Evolutionary conservation across 768 basidiomycete species (phyloP), one percentile per base, ranked within the genome.

Genomic region (Wakefieldia striispora): DNA sequence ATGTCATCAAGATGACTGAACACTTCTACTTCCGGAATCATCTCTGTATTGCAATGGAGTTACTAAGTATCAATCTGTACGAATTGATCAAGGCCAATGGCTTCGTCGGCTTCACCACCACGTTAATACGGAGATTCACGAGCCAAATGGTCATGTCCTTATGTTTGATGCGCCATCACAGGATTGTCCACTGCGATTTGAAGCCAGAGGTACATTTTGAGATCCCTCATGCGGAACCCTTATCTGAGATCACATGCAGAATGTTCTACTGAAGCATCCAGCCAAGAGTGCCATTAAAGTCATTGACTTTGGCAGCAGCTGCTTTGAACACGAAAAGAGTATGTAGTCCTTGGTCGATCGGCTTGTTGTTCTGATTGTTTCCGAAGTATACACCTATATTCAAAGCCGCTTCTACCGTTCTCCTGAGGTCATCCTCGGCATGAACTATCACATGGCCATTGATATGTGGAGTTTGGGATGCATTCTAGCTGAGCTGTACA

Each of bases 401-500:
- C 97, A 98, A 70, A 95, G 93, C 72, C 91, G 97, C 36, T 99
- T 99, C 75, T 99, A 99, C 72, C 92, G 97, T n/a, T 97, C 94
- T 17, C 97, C 97, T 3, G 97, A 99, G 71, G 95, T 99, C 59
- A 99, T 99, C 48, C 81, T 99, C 34, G 97, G 97, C 45, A 91
- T 95, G 88, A 97, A 94, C 67, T 99, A 99, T 68, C 92, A 95
- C 65, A 98, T 97, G 93, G 94, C 91, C 29, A 95, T 95, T 55
- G 93, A 98, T 66, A 99, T 99, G 95, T 99, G 97, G 97, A 95
- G 93, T 75, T 70, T 99, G 58, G 97, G 97, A 33, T 99, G 97
- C 63, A 99, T 99, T 54, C 75, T 99, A 45, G 97, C 97, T 14
- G 97, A 99, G 69, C 73, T 99, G 37, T 95, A 89, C 68, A 98